These are phyloP conservation scores for Talaromyces trachyspermus DNA, from an alignment of 495 filamentous ascomycete species.

Conservation along the genomic window DNA sequence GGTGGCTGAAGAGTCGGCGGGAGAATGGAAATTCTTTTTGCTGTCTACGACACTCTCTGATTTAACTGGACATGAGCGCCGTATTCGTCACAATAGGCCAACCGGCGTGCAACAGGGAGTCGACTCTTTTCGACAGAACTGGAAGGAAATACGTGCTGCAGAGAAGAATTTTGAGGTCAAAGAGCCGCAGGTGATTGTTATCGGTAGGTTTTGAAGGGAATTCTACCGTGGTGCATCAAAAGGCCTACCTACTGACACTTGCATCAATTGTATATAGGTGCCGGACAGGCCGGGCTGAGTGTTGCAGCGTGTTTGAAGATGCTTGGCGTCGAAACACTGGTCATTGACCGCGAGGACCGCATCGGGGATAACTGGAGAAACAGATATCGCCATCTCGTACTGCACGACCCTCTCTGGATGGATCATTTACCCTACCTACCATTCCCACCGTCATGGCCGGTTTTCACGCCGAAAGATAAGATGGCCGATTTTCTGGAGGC, in stretches of 20 bases:
- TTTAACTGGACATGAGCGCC: constrained; percentile 34
- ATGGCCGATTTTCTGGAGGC: constrained; percentile 71
- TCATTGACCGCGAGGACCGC: constrained; percentile 58
- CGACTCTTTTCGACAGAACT: constrained; percentile 39
- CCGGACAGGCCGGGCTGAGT: constrained; percentile 47
- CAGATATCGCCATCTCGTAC: constrained; percentile 47
- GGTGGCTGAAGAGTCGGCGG: constrained; percentile 23
- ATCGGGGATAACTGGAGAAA: constrained; percentile 80
- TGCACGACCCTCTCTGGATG: constrained; percentile 68
- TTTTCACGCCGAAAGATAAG: constrained; percentile 75
- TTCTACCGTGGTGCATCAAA: no score
- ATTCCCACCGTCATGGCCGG: constrained; percentile 59
- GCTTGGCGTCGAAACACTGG: constrained; percentile 52
- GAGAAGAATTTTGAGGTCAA: constrained; percentile 38
- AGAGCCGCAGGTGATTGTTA: constrained; percentile 50
- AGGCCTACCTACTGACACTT: no score
- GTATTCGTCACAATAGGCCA: constrained; percentile 23
- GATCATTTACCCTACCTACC: constrained; percentile 68
- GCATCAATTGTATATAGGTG: constrained; percentile 1
- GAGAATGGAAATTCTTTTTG: constrained; percentile 47
- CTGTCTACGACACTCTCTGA: constrained; percentile 42
- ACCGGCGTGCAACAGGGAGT: constrained; percentile 39
- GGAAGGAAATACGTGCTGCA: constrained; percentile 44
- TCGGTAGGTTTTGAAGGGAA: constrained; percentile 48
- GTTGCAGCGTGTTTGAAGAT: constrained; percentile 61